Evolutionary conservation across 2,329 filamentous ascomycete species (phyloP).

Genomic region (Zymoseptoria crescenta): DNA sequence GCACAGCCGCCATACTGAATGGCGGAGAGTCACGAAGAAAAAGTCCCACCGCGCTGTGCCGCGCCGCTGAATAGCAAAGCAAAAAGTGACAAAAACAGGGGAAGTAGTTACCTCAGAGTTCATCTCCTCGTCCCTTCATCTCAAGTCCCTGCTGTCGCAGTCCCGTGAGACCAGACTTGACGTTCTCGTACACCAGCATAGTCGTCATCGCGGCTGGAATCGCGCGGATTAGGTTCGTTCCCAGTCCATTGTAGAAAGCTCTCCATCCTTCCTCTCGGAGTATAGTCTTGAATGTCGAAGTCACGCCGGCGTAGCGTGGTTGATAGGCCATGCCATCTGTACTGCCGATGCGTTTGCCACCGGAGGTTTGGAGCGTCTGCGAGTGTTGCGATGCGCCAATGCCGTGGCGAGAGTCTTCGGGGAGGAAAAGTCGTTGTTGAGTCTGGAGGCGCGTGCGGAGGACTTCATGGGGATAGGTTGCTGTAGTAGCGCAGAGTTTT

Average conservation of each 20-base stretch:
- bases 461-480: conserved; percentile 96
- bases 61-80: not conserved
- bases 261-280: conserved; percentile 87
- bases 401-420: conserved; percentile 39
- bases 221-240: conserved; percentile 93
- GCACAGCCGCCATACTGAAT: not conserved
- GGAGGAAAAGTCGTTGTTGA: conserved; percentile 62
- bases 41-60: not conserved
- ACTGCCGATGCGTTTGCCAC: conserved; percentile 27
- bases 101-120: not conserved
- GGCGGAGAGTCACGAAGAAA: not conserved
- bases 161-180: conserved; percentile 47
- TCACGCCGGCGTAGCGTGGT: conserved; percentile 65
- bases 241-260: conserved; percentile 94
- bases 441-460: conserved; percentile 90
- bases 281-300: conserved; percentile 77
- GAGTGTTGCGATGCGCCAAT: conserved; percentile 38
- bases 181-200: conserved; percentile 90
- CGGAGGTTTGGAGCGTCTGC: conserved; percentile 28
- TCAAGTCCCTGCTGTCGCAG: conserved; percentile 46
- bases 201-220: conserved; percentile 94
- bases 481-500: conserved; percentile 88
- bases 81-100: not conserved
- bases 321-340: conserved; percentile 49
- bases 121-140: conserved; percentile 12